Evolutionary conservation across 306 rosid genomes (phyloP).

Genomic region (Cicer cuneatum): DNA sequence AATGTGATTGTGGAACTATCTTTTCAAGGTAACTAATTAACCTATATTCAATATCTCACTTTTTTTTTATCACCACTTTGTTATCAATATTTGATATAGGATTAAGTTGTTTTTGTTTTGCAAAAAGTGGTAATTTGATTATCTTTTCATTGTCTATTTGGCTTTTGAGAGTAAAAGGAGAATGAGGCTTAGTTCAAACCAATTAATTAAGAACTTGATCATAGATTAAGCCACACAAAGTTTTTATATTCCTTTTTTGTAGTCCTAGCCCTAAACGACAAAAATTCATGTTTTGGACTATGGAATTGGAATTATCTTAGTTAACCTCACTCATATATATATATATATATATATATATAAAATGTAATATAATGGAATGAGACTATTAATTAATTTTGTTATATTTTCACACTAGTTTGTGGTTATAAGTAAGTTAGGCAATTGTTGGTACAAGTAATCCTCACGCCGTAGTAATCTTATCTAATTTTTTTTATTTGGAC

Average conservation of each 20-base stretch:
- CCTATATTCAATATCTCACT: background rate
- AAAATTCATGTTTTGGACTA: constrained; percentile 41
- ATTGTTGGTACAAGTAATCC: constrained; percentile 23
- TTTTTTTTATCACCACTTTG: background rate
- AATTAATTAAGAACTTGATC: constrained; percentile 30
- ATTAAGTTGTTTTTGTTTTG: background rate
- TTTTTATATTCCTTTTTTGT: constrained; percentile 37
- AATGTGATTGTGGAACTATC: constrained; percentile 90
- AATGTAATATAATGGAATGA: background rate
- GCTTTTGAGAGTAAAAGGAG: constrained; percentile 41
- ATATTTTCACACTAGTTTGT: constrained; percentile 27
- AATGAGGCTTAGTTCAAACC: constrained; percentile 40
- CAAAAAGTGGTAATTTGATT: background rate
- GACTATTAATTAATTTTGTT: constrained; percentile 36
- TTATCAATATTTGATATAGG: background rate
- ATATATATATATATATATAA: no score
- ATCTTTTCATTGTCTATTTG: constrained; percentile 7
- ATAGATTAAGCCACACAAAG: constrained; percentile 39
- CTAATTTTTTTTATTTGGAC: constrained; percentile 32
- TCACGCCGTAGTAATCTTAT: constrained; percentile 13
- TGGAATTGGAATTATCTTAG: constrained; percentile 43
- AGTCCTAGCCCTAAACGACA: constrained; percentile 51
- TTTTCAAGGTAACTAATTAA: constrained; percentile 65
- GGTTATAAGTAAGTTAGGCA: background rate
- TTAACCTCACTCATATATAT: constrained; percentile 24